Evolutionary conservation across 1,284 basidiomycete genomes (phyloP), one percentile per base, ranked within the genome.

Genomic region (Afroboletus lepidellus): DNA sequence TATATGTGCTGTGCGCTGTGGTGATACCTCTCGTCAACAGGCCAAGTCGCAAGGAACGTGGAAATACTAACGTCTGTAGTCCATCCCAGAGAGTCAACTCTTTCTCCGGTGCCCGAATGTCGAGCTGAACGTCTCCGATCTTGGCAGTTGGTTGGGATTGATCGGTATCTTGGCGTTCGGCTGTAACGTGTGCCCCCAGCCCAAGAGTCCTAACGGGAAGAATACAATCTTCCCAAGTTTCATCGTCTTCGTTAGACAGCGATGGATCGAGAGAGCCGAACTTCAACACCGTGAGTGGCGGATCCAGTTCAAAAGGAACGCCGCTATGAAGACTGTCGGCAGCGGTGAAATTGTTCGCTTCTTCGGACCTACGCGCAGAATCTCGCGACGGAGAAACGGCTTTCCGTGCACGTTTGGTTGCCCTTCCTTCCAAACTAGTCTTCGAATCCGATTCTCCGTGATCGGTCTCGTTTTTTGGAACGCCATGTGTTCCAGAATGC

Each of bases 11-110:
- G 41, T 8, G 24, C 15, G 13, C 62, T 65, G 43, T 49, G 36
- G 45, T 18, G 41, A 30, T 21, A n/a, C 9, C 18, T 16, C 34
- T 43, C 16, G 48, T 47, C 32, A 53, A 39, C 38, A 2, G 20
- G 12, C 12, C 27, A 29, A 15, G 15, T 43, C 8, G 13, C 16
- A 1, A 16, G 32, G 3, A 23, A 20, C 21, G 42, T 29, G 41
- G 29, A 25, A 41, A 13, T 1, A 69, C 64, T 34, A 18, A 67
- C 67, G 21, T 38, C 23, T 18, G 34, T 5, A 52, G 41, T 12
- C 53, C 57, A 12, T 69, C 66, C 65, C 67, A 66, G 41, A 65
- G 54, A 9, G 62, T 69, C 33, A 58, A 16, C 13, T 67, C 36
- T 1, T 39, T 48, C 21, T 57, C 48, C 13, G 47, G 47, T 2